These are phyloP conservation scores for Shiraia sp. DNA, from an alignment of 2,329 filamentous ascomycete species.

Conservation along the genomic window DNA sequence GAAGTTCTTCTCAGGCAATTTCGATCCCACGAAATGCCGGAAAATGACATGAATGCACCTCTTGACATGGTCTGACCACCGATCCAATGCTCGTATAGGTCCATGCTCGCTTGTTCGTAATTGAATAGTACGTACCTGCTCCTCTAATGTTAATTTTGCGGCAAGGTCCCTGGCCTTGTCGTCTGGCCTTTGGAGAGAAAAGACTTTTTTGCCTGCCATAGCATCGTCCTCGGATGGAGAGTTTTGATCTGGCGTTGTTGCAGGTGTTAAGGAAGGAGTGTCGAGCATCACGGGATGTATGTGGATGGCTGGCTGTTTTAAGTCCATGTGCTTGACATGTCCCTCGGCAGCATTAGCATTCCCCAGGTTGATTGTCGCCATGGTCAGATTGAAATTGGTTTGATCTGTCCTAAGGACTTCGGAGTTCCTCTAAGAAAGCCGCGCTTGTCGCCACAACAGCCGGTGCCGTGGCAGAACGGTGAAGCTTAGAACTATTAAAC, in stretches of 20 bases:
- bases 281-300: constrained; percentile 32
- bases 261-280: constrained; percentile 34
- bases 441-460: constrained; percentile 28
- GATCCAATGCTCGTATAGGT: neutral
- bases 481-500: constrained; percentile 1
- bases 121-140: constrained; percentile 39
- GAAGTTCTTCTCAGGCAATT: neutral
- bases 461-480: constrained; percentile 4
- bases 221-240: constrained; percentile 24
- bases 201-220: constrained; percentile 42
- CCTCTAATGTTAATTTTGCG: constrained; percentile 42
- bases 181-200: constrained; percentile 35
- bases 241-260: constrained; percentile 30
- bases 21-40: neutral
- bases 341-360: constrained; percentile 31
- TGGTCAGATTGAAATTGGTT: constrained; percentile 25
- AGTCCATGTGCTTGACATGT: constrained; percentile 28
- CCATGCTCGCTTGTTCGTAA: constrained; percentile 9
- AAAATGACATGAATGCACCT: neutral
- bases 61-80: neutral
- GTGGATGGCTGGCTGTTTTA: constrained; percentile 39
- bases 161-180: constrained; percentile 42
- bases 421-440: constrained; percentile 32
- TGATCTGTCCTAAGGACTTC: constrained; percentile 18
- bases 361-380: constrained; percentile 36